Evolutionary conservation across 345 rosid species (phyloP).

Genomic region (Cardamine chenopodiifolia): DNA sequence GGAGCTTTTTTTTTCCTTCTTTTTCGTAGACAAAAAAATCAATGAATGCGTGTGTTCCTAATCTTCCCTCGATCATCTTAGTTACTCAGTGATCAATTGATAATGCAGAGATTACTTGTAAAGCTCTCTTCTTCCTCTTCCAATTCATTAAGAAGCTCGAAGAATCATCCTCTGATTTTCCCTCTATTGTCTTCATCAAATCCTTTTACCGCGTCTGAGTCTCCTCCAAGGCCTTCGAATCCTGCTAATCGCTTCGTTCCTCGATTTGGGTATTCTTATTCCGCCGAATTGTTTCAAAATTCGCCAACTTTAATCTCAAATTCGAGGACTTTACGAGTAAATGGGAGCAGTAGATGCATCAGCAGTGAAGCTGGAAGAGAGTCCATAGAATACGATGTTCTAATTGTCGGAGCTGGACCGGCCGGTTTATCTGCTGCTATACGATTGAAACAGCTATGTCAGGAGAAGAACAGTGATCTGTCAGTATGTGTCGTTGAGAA

Average conservation of each 20-base stretch:
- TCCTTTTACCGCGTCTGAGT: slow-evolving; percentile 15
- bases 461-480: slow-evolving; percentile 69
- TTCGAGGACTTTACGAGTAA: slow-evolving; percentile 19
- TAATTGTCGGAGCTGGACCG: slow-evolving; percentile 95
- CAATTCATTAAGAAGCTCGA: slow-evolving; percentile 25
- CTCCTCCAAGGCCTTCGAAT: slow-evolving; percentile 19
- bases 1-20: neutral
- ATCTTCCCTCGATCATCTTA: slow-evolving; percentile 7
- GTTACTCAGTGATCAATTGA: slow-evolving; percentile 23
- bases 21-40: neutral
- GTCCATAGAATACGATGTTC: slow-evolving; percentile 83
- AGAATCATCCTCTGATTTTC: slow-evolving; percentile 22
- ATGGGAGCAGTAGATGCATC: slow-evolving; percentile 43
- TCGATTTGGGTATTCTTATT: slow-evolving; percentile 33
- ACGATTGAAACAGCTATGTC: slow-evolving; percentile 80
- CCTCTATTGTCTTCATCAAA: slow-evolving; percentile 27
- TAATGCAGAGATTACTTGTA: slow-evolving; percentile 51
- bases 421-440: slow-evolving; percentile 96
- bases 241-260: slow-evolving; percentile 19
- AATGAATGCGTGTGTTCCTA: neutral
- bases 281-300: slow-evolving; percentile 25
- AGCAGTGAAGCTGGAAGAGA: slow-evolving; percentile 62
- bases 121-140: slow-evolving; percentile 30
- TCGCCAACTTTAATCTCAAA: slow-evolving; percentile 36
- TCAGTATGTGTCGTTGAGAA: slow-evolving; percentile 96